Percentiles rank a stretch among this genome's conserved stretches.
Conservation (phyloP, 176 grass and related monocot genomes). For the Oryza meridionalis region DNA sequence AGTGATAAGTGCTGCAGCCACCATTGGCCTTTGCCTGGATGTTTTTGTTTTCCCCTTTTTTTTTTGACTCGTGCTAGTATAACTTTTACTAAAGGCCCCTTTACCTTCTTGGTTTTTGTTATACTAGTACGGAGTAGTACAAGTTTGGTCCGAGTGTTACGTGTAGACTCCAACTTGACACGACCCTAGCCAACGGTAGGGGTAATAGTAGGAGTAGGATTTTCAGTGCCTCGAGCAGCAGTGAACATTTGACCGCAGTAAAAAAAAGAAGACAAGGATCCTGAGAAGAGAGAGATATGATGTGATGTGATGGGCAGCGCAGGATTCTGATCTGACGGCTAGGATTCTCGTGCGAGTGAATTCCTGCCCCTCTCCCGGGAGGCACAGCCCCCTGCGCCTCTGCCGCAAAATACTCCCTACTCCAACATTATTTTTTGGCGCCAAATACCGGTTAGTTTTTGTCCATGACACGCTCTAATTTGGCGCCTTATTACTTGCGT, state of each 20-base stretch:
- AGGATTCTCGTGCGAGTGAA: constrained; percentile 3
- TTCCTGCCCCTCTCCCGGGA: constrained; percentile 33
- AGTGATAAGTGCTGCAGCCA: background rate
- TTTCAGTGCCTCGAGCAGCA: constrained; percentile 2
- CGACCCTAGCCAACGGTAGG: background rate
- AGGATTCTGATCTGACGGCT: constrained; percentile 38
- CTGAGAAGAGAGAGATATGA: background rate
- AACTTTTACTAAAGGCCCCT: background rate
- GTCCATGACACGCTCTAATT: background rate
- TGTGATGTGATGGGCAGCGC: constrained; percentile 24
- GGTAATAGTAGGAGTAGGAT: background rate
- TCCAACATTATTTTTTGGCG: background rate
- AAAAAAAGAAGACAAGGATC: too few relatives aligned
- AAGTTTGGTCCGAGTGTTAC: background rate
- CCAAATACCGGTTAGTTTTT: background rate
- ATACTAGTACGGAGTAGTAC: too few relatives aligned
- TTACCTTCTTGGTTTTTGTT: background rate
- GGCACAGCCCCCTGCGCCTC: background rate
- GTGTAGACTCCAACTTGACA: background rate
- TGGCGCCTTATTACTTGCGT: background rate
- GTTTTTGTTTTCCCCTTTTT: background rate
- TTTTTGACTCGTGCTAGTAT: background rate
- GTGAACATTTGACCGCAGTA: constrained; percentile 21
- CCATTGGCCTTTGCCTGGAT: background rate
- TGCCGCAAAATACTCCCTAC: background rate